Base-by-base conservation (phyloP, 2,329 filamentous ascomycete genomes). In the Fusarium caatingaense region DNA sequence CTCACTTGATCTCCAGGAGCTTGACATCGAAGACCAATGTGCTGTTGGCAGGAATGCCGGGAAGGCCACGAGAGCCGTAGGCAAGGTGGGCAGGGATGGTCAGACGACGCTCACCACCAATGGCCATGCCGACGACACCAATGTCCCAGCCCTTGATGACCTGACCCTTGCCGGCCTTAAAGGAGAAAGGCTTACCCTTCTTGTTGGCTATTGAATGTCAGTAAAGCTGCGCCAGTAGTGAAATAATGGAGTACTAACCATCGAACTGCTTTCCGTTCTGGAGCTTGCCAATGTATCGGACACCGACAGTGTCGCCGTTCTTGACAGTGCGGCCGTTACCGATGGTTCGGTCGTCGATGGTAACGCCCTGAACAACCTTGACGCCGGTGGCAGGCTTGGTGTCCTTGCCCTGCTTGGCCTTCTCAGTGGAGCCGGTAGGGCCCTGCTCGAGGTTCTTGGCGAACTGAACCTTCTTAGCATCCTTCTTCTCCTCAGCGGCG, bases 81-180 rank as follows among this genome's bases (percentile, higher is more conserved):
- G 92, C 97, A 63, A 95, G 89, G 76, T 91, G 85, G 49, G 96
- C 86, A 49, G 97, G 97, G 77, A 99, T 94, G 69, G 90, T 94
- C 77, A 99, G 87, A 74, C 96, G 91, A 77, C 96, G 93, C 87
- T 99, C 97, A 76, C 93, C 94, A 77, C 96, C 96, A 74, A 94
- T 91, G 74, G 91, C 86, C 93, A 99, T 98, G 82, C 97, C 97
- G 74, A 88, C 87, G 74, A 99, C 86, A 83, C 96, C 96, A 72
- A 98, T 89, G 80, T 99, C 97, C 97, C 96, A 98, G 74, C 96
- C 96, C 88, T 97, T 96, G 86, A 99, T 99, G 77, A 99, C 97
- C 82, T 98, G 93, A 67, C 94, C 94, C 79, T 91, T 89, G 74
- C 96, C 97, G 66, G 97, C 90, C 87, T 95, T 97, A 89, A 98